Conservation (phyloP, 2,329 filamentous ascomycete species). For the Dactylonectria estremocensis region DNA sequence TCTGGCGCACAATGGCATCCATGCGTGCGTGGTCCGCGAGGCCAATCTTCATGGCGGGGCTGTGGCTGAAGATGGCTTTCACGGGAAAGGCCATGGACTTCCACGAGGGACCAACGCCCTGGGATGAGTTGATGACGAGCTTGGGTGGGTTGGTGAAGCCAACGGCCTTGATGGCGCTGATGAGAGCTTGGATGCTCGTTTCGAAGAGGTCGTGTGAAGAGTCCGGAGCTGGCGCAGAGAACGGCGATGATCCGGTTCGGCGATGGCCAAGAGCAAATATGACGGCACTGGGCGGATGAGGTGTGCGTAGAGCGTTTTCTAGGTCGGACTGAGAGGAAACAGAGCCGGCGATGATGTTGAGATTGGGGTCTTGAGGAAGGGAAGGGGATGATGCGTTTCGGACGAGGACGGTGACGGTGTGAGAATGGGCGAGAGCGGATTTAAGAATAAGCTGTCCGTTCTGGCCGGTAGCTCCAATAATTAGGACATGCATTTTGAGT, state of each 20-base stretch:
- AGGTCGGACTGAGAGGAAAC: slow-evolving; percentile 56
- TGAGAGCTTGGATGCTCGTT: slow-evolving; percentile 14
- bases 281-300: slow-evolving; percentile 54
- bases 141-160: slow-evolving; percentile 57
- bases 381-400: slow-evolving; percentile 55
- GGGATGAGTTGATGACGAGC: slow-evolving; percentile 65
- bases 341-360: slow-evolving; percentile 58
- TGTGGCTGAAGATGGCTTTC: slow-evolving; percentile 60
- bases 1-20: slow-evolving; percentile 57
- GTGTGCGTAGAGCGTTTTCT: slow-evolving; percentile 51
- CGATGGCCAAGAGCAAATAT: slow-evolving; percentile 65
- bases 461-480: slow-evolving; percentile 64
- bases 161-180: slow-evolving; percentile 56
- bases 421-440: slow-evolving; percentile 56
- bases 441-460: slow-evolving; percentile 61
- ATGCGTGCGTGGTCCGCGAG: slow-evolving; percentile 64
- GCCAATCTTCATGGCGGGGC: slow-evolving; percentile 61
- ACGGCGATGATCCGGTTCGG: slow-evolving; percentile 63
- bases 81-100: slow-evolving; percentile 58
- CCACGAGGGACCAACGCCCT: slow-evolving; percentile 65
- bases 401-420: slow-evolving; percentile 63
- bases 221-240: slow-evolving; percentile 57
- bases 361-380: slow-evolving; percentile 48
- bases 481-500: slow-evolving; percentile 59
- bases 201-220: slow-evolving; percentile 63